These are phyloP conservation scores for Litsea cubeba DNA, from an alignment of 164 flowering plant genomes.

Conservation along the genomic window DNA sequence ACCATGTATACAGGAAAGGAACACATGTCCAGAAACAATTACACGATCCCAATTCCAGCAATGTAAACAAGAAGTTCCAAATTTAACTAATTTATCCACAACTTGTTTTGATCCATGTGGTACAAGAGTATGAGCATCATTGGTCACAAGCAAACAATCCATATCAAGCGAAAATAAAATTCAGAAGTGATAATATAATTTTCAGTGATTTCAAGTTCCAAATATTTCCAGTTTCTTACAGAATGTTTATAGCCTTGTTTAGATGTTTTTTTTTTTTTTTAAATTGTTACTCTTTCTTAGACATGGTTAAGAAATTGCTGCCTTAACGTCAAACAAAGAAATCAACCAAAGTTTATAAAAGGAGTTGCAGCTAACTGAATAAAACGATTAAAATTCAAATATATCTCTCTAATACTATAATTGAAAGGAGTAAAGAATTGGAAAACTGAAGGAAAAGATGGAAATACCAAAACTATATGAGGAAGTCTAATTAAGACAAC, in stretches of 20 bases:
- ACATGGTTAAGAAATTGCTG: neutral
- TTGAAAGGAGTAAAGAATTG: neutral
- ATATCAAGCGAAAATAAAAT: too few species aligned
- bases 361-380: neutral
- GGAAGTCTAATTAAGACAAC: neutral
- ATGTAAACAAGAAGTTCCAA: neutral
- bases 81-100: neutral
- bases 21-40: neutral
- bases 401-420: neutral
- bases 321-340: neutral
- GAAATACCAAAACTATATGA: neutral
- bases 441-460: neutral
- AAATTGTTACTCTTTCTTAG: neutral
- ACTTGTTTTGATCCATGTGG: neutral
- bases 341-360: too few species aligned
- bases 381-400: too few species aligned
- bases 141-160: too few species aligned
- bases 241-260: too few species aligned
- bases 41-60: neutral
- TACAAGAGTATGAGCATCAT: too few species aligned
- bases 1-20: neutral
- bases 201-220: too few species aligned
- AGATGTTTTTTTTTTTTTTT: too few species aligned
- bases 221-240: too few species aligned
- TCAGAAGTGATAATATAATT: too few species aligned